These are phyloP conservation scores for Kazachstania sp. DNA, from an alignment of 1,139 yeast species.

Conservation along the genomic window DNA sequence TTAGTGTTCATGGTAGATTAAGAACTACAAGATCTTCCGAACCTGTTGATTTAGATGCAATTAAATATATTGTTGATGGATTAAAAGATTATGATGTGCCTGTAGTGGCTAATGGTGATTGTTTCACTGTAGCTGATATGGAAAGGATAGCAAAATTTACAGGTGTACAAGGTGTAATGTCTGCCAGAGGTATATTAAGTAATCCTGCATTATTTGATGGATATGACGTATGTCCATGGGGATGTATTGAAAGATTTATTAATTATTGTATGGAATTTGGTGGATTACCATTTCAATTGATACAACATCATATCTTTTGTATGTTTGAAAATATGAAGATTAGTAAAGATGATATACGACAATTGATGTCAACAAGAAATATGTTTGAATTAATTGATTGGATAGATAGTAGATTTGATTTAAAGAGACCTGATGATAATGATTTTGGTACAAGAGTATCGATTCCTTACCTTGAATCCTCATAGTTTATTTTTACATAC, in stretches of 20 bases:
- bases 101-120: slow-evolving; percentile 93
- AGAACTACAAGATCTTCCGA: slow-evolving; percentile 74
- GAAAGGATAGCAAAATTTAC: slow-evolving; percentile 52
- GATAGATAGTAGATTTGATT: slow-evolving; percentile 62
- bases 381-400: slow-evolving; percentile 67
- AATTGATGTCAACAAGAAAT: slow-evolving; percentile 52
- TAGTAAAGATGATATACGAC: slow-evolving; percentile 46
- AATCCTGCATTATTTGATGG: slow-evolving; percentile 90
- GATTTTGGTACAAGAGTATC: slow-evolving; percentile 56
- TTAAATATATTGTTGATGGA: slow-evolving; percentile 48
- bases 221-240: slow-evolving; percentile 71
- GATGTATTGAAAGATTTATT: slow-evolving; percentile 77
- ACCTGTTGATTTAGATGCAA: slow-evolving; percentile 80
- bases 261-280: slow-evolving; percentile 61
- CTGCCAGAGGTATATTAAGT: slow-evolving; percentile 77
- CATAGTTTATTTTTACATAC: no score
- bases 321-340: slow-evolving; percentile 60
- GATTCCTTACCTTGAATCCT: slow-evolving; percentile 38
- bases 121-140: slow-evolving; percentile 61
- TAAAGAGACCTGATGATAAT: slow-evolving; percentile 56
- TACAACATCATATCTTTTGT: slow-evolving; percentile 82
- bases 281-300: slow-evolving; percentile 73
- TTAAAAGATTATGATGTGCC: slow-evolving; percentile 50
- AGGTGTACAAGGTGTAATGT: slow-evolving; percentile 88
- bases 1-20: slow-evolving; percentile 91